These are phyloP conservation scores for Lecanoromycetidae sp. DNA, from an alignment of 2,329 filamentous ascomycete species.

Conservation along the genomic window DNA sequence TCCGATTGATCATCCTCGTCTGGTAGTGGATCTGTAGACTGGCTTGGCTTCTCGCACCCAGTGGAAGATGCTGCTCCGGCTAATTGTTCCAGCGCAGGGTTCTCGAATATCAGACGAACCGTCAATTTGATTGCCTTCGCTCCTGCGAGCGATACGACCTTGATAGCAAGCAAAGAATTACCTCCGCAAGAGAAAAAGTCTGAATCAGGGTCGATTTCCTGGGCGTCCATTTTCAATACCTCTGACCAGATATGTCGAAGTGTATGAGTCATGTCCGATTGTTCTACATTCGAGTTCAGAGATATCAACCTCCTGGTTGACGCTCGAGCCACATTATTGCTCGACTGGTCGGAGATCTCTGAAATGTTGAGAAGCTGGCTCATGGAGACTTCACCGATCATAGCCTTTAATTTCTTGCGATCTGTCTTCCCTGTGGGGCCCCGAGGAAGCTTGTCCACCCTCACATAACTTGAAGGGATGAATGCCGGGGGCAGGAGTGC, in stretches of 20 bases:
- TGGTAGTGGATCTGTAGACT: background rate
- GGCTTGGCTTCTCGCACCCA: background rate
- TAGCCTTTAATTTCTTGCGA: background rate
- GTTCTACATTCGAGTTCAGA: background rate
- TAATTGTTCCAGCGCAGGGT: slow-evolving; percentile 2
- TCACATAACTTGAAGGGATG: background rate
- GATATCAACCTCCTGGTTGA: background rate
- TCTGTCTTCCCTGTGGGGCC: background rate
- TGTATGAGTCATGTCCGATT: background rate
- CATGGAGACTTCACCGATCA: background rate
- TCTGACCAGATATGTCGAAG: background rate
- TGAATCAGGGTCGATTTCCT: background rate
- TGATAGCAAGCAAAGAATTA: slow-evolving; percentile 10
- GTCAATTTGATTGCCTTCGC: background rate
- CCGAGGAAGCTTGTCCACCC: background rate
- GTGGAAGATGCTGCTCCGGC: background rate
- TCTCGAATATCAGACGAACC: background rate
- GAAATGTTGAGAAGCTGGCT: background rate
- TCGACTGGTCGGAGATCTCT: background rate
- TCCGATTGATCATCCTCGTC: too few species aligned
- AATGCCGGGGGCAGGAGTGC: background rate
- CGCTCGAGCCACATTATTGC: background rate
- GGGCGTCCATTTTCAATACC: background rate
- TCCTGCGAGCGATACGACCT: background rate
- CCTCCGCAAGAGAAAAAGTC: slow-evolving; percentile 9